phyloP scores from a whole-genome alignment of 2,329 filamentous ascomycete species.

The Ceratocystis eucalypticola region DNA sequence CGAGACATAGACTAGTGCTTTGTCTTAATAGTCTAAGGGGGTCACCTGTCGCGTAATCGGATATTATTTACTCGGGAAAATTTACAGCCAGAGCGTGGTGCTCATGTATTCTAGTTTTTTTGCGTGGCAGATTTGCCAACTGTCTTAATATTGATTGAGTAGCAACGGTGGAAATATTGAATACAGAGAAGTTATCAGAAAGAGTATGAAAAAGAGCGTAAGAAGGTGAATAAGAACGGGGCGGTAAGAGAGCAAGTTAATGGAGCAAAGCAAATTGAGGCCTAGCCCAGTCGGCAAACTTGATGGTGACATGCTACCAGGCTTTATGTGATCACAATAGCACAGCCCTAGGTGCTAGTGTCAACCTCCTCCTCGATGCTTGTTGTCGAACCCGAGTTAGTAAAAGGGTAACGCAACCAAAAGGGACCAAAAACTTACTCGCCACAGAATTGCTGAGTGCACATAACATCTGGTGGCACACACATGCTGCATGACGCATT shows the following conservation, averaged over 20 bases:
- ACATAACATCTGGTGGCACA: slow-evolving; percentile 5
- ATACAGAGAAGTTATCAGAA: neutral
- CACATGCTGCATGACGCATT: slow-evolving; percentile 14
- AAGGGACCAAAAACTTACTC: neutral
- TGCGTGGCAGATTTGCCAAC: too few species aligned
- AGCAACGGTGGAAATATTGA: neutral
- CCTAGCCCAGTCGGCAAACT: neutral
- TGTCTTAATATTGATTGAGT: neutral
- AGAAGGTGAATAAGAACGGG: too few species aligned
- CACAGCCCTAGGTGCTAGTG: neutral
- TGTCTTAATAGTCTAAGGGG: too few species aligned
- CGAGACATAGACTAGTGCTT: too few species aligned
- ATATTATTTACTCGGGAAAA: too few species aligned
- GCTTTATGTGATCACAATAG: neutral
- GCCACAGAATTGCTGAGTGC: slow-evolving; percentile 5
- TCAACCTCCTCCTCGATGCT: neutral
- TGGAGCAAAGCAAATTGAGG: too few species aligned
- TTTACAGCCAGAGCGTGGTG: too few species aligned
- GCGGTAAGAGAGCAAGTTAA: too few species aligned
- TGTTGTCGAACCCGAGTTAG: neutral
- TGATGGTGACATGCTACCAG: neutral
- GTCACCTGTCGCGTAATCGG: too few species aligned
- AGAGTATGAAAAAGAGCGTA: too few species aligned
- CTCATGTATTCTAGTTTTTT: too few species aligned
- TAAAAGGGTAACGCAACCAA: neutral